Conservation (phyloP, 208 protist genomes). For the Crithidia bombi region DNA sequence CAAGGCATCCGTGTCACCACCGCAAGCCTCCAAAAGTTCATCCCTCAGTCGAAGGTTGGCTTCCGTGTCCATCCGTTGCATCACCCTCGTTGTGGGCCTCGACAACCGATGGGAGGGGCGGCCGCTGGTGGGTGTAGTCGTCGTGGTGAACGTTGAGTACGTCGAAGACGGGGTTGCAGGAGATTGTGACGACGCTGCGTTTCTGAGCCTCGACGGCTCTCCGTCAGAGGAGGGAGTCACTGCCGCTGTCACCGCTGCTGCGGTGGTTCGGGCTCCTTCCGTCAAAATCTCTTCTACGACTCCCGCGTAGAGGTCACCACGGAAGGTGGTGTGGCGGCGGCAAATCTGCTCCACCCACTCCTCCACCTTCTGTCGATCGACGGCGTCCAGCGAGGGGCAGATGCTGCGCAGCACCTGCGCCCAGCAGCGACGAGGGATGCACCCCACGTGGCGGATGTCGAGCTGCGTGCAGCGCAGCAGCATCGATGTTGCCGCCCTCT, state of each 20-base stretch:
- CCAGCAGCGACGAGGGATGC: constrained; percentile 3
- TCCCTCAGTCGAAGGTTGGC: constrained; percentile 25
- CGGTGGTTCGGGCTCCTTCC: neutral
- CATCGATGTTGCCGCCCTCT: constrained; percentile 1
- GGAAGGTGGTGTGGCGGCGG: neutral
- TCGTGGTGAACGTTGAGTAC: neutral
- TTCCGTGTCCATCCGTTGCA: too few relatives aligned
- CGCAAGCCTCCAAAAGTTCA: constrained; percentile 35
- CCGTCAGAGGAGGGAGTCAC: neutral
- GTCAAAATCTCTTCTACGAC: constrained; percentile 18
- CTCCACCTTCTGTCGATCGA: neutral
- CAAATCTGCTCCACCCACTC: neutral
- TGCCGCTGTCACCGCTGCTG: neutral
- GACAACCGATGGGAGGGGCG: too few relatives aligned
- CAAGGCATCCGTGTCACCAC: constrained; percentile 42
- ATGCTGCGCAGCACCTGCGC: constrained; percentile 8
- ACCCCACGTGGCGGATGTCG: constrained; percentile 7
- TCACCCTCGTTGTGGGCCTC: too few relatives aligned
- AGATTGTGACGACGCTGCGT: neutral
- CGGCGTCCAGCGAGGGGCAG: neutral
- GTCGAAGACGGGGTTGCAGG: neutral
- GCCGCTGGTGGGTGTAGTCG: neutral
- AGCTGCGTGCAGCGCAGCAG: constrained; percentile 3
- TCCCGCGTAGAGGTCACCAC: constrained; percentile 6
- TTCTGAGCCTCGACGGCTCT: neutral